Evolutionary conservation across 2,329 filamentous ascomycete species (phyloP).

Genomic region (Colletotrichum echinochloae): DNA sequence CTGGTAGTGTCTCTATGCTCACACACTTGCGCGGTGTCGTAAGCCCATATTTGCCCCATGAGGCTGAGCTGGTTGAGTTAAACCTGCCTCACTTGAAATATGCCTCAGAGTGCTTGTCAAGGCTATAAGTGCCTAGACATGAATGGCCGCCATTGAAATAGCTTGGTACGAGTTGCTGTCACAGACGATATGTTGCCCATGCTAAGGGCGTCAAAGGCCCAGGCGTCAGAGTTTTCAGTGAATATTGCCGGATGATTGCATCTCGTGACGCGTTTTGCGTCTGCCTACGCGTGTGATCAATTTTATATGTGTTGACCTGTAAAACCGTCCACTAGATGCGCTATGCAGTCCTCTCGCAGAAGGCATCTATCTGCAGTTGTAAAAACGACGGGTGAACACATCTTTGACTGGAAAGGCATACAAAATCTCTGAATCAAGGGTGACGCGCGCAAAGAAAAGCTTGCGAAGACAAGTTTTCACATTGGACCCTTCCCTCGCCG

Average conservation of each 20-base stretch:
- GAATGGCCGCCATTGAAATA: background rate
- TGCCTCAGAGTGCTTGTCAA: background rate
- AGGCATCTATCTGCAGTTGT: too few species aligned
- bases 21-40: background rate
- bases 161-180: too few species aligned
- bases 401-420: background rate
- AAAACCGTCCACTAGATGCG: background rate
- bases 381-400: background rate
- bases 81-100: too few species aligned
- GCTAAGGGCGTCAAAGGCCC: background rate
- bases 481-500: background rate
- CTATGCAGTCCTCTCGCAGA: background rate
- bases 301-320: background rate
- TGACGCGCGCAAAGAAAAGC: background rate
- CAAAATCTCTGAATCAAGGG: background rate
- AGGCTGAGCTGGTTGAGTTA: background rate
- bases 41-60: background rate
- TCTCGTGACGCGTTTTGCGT: background rate
- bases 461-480: constrained; percentile 9
- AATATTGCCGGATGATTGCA: too few species aligned
- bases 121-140: background rate
- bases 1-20: too few species aligned
- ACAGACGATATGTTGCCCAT: background rate
- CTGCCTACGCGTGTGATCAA: background rate
- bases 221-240: background rate